Conservation (phyloP, 2,329 filamentous ascomycete genomes). For the Hypoxylon rubiginosum region DNA sequence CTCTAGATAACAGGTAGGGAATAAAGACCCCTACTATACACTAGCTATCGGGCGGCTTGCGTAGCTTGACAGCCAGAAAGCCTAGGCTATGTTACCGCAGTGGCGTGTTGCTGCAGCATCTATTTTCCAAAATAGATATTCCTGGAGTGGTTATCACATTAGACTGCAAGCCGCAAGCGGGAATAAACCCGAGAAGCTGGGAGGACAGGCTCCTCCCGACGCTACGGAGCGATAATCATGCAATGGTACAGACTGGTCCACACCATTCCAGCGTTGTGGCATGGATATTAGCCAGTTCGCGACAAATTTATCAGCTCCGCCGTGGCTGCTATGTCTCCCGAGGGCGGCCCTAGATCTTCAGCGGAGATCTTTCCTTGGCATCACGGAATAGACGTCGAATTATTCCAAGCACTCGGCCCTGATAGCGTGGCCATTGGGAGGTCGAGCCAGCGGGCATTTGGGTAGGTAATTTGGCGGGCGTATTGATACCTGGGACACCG, state of each 20-base stretch:
- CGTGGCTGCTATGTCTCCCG: slow-evolving; percentile 25
- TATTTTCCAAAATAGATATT: slow-evolving; percentile 31
- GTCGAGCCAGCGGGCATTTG: slow-evolving; percentile 8
- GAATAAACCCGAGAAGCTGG: slow-evolving; percentile 39
- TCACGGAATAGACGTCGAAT: slow-evolving; percentile 34
- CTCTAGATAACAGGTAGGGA: slow-evolving; percentile 28
- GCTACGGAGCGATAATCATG: slow-evolving; percentile 36
- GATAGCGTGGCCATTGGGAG: slow-evolving; percentile 10
- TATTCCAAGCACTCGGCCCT: slow-evolving; percentile 15
- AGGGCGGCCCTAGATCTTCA: slow-evolving; percentile 33
- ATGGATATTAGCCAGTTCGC: slow-evolving; percentile 33
- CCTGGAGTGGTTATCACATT: slow-evolving; percentile 25
- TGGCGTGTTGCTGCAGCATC: slow-evolving; percentile 17
- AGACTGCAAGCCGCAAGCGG: slow-evolving; percentile 25
- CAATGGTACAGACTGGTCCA: slow-evolving; percentile 32
- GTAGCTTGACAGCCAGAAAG: slow-evolving; percentile 23
- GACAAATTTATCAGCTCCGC: slow-evolving; percentile 26
- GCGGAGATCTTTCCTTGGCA: slow-evolving; percentile 42
- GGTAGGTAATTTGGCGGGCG: slow-evolving; percentile 7
- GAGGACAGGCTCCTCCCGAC: slow-evolving; percentile 37
- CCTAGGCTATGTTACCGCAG: slow-evolving; percentile 22
- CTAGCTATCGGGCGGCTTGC: slow-evolving; percentile 15
- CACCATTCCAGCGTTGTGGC: slow-evolving; percentile 26
- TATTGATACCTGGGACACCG: slow-evolving; percentile 1
- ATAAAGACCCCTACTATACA: slow-evolving; percentile 29